Percentiles rank a stretch among this genome's conserved stretches.
phyloP scores from a whole-genome alignment of 2,329 filamentous ascomycete species.

The Trichophyton verrucosum region DNA sequence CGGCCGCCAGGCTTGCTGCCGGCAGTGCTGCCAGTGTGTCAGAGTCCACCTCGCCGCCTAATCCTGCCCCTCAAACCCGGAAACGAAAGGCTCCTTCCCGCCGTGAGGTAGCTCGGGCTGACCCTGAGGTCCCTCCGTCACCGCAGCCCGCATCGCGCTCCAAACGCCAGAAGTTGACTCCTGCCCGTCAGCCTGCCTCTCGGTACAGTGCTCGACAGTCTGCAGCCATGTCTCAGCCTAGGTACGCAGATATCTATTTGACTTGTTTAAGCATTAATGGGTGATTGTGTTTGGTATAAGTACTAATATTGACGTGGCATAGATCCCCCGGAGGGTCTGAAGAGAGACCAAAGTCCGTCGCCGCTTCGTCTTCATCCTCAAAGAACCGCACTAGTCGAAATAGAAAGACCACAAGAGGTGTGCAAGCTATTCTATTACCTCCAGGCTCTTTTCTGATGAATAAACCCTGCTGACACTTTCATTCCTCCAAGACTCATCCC shows the following conservation, averaged over 20 bases:
- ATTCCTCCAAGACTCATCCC: not conserved
- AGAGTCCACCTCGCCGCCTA: constrained; percentile 33
- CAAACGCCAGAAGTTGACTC: constrained; percentile 57
- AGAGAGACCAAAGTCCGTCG: constrained; percentile 40
- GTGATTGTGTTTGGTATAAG: not conserved
- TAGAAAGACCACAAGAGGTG: constrained; percentile 52
- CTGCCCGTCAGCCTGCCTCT: constrained; percentile 32
- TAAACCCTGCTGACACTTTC: not conserved
- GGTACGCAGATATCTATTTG: constrained; percentile 22
- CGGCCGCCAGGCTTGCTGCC: constrained; percentile 46
- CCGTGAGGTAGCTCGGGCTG: constrained; percentile 27
- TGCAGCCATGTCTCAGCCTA: constrained; percentile 31
- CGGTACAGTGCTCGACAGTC: constrained; percentile 27
- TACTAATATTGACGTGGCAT: constrained; percentile 4
- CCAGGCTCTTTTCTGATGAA: not conserved
- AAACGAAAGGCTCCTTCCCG: constrained; percentile 62
- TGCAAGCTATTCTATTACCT: not conserved
- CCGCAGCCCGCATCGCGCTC: constrained; percentile 35
- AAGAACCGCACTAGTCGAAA: constrained; percentile 61
- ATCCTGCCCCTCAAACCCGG: constrained; percentile 41
- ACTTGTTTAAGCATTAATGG: too few species aligned
- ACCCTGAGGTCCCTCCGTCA: constrained; percentile 4
- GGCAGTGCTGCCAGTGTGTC: constrained; percentile 38
- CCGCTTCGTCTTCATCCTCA: constrained; percentile 48
- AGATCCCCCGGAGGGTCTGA: constrained; percentile 32